A percentile compares a stretch with the other conserved stretches of the same genome.
Conservation (phyloP, 345 rosid species). For the Streptanthus diversifolius region DNA sequence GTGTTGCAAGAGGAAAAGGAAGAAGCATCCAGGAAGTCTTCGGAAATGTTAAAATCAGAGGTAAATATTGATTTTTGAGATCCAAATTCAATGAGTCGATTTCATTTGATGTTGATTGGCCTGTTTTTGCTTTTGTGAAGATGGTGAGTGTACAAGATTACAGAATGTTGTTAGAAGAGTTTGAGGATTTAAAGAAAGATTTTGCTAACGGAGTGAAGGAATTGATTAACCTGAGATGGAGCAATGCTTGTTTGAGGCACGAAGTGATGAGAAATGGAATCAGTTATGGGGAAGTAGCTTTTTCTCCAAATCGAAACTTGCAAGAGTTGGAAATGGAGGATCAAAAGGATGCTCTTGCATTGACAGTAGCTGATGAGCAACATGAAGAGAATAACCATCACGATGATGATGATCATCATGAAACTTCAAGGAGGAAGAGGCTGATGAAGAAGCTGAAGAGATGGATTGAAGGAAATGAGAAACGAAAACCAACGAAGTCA, state of each 20-base stretch:
- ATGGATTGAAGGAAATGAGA: slow-evolving; percentile 69
- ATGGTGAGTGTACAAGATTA: slow-evolving; percentile 43
- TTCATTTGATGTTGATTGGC: neutral
- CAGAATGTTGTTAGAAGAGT: slow-evolving; percentile 39
- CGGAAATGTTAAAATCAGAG: slow-evolving; percentile 31
- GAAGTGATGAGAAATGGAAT: slow-evolving; percentile 43
- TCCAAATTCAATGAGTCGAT: neutral
- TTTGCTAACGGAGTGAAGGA: slow-evolving; percentile 48
- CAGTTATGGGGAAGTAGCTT: slow-evolving; percentile 18
- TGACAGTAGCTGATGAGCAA: slow-evolving; percentile 12
- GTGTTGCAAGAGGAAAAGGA: slow-evolving; percentile 45
- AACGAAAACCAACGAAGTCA: slow-evolving; percentile 31
- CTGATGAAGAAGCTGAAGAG: slow-evolving; percentile 54
- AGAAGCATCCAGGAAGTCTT: slow-evolving; percentile 29
- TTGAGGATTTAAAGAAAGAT: slow-evolving; percentile 44
- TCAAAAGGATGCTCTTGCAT: slow-evolving; percentile 24
- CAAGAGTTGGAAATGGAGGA: slow-evolving; percentile 27
- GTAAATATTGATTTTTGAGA: slow-evolving; percentile 18
- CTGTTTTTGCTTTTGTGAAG: neutral
- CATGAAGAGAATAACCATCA: neutral
- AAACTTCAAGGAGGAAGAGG: slow-evolving; percentile 45
- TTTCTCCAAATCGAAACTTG: slow-evolving; percentile 31
- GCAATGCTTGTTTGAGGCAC: slow-evolving; percentile 70
- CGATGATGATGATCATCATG: slow-evolving; percentile 16
- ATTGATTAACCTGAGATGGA: slow-evolving; percentile 58